phyloP scores from a whole-genome alignment of 768 basidiomycete species.

The Russula ochroleuca region DNA sequence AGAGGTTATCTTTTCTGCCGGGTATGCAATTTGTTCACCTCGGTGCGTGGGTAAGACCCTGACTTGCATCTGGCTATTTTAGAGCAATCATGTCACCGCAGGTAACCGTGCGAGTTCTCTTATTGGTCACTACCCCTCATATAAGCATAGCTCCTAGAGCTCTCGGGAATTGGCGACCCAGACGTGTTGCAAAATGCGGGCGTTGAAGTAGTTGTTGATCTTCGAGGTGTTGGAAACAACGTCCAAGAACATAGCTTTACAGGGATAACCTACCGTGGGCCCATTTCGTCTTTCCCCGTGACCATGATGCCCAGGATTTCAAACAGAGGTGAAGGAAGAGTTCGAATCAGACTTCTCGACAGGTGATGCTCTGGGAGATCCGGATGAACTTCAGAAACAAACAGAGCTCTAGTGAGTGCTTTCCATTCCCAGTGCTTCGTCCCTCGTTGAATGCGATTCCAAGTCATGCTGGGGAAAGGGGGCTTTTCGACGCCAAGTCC shows the following conservation, averaged over 20 bases:
- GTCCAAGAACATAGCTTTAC: conserved; percentile 23
- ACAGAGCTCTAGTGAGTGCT: conserved; percentile 20
- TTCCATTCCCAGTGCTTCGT: too few relatives aligned
- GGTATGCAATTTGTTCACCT: conserved; percentile 1
- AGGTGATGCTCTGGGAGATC: conserved; percentile 17
- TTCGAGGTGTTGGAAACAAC: conserved; percentile 25
- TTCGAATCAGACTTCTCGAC: conserved; percentile 8
- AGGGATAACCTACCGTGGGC: conserved; percentile 11
- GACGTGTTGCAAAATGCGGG: conserved; percentile 15
- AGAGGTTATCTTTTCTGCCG: conserved; percentile 25
- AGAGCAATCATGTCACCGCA: conserved; percentile 23
- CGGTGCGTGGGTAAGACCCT: neutral
- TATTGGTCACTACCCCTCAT: neutral
- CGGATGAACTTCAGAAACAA: conserved; percentile 14
- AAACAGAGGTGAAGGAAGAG: conserved; percentile 22
- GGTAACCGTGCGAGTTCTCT: neutral
- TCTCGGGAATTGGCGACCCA: conserved; percentile 25
- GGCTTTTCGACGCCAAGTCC: neutral
- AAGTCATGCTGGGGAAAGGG: neutral
- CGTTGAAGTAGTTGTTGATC: conserved; percentile 11
- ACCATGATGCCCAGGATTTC: neutral
- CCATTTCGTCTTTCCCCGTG: neutral
- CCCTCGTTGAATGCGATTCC: neutral
- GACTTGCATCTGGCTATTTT: neutral
- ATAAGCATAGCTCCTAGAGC: conserved; percentile 20